Conservation (phyloP, 1,139 yeast species). For the Yamadazyma buinensis region DNA sequence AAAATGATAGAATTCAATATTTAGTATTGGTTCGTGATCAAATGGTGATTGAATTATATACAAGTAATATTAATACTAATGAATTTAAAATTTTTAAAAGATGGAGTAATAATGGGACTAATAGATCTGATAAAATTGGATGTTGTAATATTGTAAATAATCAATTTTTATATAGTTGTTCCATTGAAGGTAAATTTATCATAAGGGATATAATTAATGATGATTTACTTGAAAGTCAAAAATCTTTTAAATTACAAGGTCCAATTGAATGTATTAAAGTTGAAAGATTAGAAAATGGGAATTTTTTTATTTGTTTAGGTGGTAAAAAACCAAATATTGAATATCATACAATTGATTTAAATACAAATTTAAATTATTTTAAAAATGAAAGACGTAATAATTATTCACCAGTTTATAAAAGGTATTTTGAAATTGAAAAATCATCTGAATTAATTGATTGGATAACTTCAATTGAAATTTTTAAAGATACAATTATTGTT, state of each 20-base stretch:
- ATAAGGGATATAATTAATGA: conserved; percentile 43
- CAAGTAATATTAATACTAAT: conserved; percentile 6
- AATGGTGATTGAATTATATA: conserved; percentile 33
- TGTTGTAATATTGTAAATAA: conserved; percentile 24
- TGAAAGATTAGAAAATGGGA: conserved; percentile 2
- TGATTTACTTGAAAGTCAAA: conserved; percentile 30
- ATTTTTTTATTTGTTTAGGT: conserved; percentile 31
- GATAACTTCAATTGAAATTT: conserved; percentile 9
- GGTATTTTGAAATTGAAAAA: not conserved
- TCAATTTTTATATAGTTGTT: conserved; percentile 41
- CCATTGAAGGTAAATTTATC: conserved; percentile 40
- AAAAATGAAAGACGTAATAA: not conserved
- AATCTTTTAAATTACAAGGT: conserved; percentile 25
- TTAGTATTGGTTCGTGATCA: conserved; percentile 25
- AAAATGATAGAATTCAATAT: conserved; percentile 16
- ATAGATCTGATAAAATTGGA: conserved; percentile 16
- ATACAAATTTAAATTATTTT: not conserved
- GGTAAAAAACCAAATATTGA: conserved; percentile 45
- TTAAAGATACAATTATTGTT: conserved; percentile 20
- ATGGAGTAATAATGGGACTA: conserved; percentile 29
- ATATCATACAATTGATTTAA: conserved; percentile 7
- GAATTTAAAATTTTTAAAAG: conserved; percentile 29
- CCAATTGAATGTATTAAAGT: conserved; percentile 34
- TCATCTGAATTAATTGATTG: conserved; percentile 4
- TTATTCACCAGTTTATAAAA: not conserved